These are phyloP conservation scores for Babesia bovis DNA, from an alignment of 169 alveolate species.

Conservation along the genomic window DNA sequence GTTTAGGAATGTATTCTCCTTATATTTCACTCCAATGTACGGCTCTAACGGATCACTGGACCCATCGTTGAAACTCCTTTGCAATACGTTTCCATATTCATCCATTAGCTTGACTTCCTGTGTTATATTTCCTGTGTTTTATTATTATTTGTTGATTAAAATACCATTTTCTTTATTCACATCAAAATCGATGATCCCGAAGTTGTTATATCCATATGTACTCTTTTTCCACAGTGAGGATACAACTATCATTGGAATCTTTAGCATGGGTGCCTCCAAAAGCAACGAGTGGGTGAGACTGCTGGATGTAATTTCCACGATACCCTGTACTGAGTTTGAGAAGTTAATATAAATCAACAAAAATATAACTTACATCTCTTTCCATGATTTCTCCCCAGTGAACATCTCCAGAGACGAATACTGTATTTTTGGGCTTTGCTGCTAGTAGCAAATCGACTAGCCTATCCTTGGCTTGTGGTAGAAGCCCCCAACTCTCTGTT, in stretches of 20 bases:
- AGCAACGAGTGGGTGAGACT: slow-evolving; percentile 58
- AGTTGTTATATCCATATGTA: slow-evolving; percentile 52
- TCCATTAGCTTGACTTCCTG: slow-evolving; percentile 43
- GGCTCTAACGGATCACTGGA: slow-evolving; percentile 7
- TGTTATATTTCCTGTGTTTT: not conserved
- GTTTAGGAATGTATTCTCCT: not conserved
- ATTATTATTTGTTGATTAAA: not conserved
- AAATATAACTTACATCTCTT: slow-evolving; percentile 44
- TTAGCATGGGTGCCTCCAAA: not conserved
- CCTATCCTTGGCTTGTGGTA: slow-evolving; percentile 76
- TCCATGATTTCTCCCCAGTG: slow-evolving; percentile 73
- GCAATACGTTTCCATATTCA: slow-evolving; percentile 20
- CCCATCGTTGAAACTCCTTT: slow-evolving; percentile 1
- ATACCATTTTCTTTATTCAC: slow-evolving; percentile 17
- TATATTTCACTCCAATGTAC: not conserved
- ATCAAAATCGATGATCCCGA: slow-evolving; percentile 49
- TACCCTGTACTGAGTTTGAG: slow-evolving; percentile 27
- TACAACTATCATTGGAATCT: not conserved
- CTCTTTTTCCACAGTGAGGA: not conserved
- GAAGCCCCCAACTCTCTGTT: slow-evolving; percentile 83
- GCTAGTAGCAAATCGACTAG: slow-evolving; percentile 65
- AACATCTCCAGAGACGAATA: slow-evolving; percentile 85
- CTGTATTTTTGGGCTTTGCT: slow-evolving; percentile 76
- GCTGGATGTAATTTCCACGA: slow-evolving; percentile 61
- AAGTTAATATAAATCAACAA: not conserved